phyloP scores from a whole-genome alignment of 176 grass and related monocot genomes.

The Oryza glaberrima region DNA sequence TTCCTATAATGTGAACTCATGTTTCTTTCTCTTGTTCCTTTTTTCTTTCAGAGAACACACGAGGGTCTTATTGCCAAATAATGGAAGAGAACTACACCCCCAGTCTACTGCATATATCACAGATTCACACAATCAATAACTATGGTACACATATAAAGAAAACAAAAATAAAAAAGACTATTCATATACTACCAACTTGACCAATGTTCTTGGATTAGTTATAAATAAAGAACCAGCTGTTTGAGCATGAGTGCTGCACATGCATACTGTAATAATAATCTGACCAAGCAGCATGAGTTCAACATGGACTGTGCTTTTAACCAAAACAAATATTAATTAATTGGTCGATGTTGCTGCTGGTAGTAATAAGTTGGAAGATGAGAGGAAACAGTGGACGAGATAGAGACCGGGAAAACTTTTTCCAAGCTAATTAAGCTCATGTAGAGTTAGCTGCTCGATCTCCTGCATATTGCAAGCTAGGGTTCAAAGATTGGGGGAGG shows the following conservation, averaged over 20 bases:
- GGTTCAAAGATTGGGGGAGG: background rate
- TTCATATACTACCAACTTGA: background rate
- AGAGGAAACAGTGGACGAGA: background rate
- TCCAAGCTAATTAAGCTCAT: background rate
- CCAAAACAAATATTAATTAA: too few relatives aligned
- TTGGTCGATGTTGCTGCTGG: too few relatives aligned
- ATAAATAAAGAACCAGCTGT: background rate
- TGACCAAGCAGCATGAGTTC: background rate
- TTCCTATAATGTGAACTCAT: constrained; percentile 31
- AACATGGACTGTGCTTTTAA: background rate
- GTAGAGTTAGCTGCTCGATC: too few relatives aligned
- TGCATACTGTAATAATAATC: background rate
- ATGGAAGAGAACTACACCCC: background rate
- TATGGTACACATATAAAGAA: background rate
- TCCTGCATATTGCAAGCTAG: background rate
- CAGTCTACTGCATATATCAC: background rate
- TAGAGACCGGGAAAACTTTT: background rate
- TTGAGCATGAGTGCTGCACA: background rate
- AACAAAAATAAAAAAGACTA: too few relatives aligned
- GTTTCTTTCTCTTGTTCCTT: background rate
- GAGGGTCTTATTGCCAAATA: background rate
- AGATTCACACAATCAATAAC: background rate
- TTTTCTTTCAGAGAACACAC: background rate
- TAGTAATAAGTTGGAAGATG: background rate
- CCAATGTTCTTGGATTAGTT: background rate